Evolutionary conservation across 352 stramenopile species (phyloP).

Genomic region (Pythium brassicae): DNA sequence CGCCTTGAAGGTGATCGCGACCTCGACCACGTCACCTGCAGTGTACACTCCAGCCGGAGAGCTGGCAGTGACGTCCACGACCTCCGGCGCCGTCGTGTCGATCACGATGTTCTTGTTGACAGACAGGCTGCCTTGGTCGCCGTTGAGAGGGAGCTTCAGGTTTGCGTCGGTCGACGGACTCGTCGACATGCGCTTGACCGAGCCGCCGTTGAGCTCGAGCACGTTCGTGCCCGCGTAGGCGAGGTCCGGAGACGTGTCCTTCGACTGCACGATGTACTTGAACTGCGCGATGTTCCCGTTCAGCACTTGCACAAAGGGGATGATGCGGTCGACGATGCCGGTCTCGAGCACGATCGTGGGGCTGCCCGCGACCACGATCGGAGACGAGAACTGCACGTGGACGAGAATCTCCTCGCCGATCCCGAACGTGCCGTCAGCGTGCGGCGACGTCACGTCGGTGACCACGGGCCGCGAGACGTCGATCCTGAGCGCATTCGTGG

Average conservation of each 20-base stretch:
- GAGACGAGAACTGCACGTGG: slow-evolving; percentile 64
- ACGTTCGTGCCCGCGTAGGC: slow-evolving; percentile 45
- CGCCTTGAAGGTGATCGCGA: slow-evolving; percentile 50
- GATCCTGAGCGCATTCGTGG: slow-evolving; percentile 40
- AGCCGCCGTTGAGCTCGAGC: slow-evolving; percentile 52
- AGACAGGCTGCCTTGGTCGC: slow-evolving; percentile 52
- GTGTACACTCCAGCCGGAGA: slow-evolving; percentile 45
- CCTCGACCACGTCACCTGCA: slow-evolving; percentile 51
- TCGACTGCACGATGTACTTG: slow-evolving; percentile 64
- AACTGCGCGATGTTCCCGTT: slow-evolving; percentile 56
- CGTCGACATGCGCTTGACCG: slow-evolving; percentile 49
- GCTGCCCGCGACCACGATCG: slow-evolving; percentile 49
- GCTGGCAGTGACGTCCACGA: slow-evolving; percentile 33
- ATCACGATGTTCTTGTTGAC: slow-evolving; percentile 73
- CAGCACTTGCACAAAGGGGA: slow-evolving; percentile 40
- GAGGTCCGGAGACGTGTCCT: slow-evolving; percentile 65
- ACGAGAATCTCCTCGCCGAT: slow-evolving; percentile 70
- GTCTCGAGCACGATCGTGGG: slow-evolving; percentile 68
- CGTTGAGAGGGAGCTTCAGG: slow-evolving; percentile 48
- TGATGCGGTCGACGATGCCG: slow-evolving; percentile 51
- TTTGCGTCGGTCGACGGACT: slow-evolving; percentile 42
- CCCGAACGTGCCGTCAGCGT: slow-evolving; percentile 61
- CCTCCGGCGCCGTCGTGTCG: slow-evolving; percentile 48
- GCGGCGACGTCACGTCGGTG: slow-evolving; percentile 45
- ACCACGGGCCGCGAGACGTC: slow-evolving; percentile 48